phyloP scores from a whole-genome alignment of 495 filamentous ascomycete genomes.

The Penicillium arizonense region DNA sequence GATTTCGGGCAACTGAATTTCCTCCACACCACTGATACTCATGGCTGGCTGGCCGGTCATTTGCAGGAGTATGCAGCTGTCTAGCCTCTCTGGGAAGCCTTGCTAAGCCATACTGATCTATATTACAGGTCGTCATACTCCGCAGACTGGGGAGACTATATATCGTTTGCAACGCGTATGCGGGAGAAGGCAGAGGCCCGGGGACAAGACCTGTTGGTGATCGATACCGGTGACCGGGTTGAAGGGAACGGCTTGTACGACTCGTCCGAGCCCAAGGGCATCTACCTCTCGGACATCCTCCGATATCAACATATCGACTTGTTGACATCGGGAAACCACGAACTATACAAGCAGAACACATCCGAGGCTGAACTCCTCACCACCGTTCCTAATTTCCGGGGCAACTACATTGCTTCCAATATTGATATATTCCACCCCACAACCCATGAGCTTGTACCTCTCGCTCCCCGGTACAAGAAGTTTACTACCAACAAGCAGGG shows the following conservation, averaged over 20 bases:
- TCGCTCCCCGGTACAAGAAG: constrained; percentile 80
- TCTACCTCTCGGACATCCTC: constrained; percentile 84
- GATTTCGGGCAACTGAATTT: constrained; percentile 93
- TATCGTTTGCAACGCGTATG: constrained; percentile 87
- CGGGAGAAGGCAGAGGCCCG: constrained; percentile 70
- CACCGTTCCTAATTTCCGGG: constrained; percentile 75
- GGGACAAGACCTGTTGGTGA: constrained; percentile 78
- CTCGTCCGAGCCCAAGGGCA: constrained; percentile 79
- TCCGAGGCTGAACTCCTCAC: constrained; percentile 71
- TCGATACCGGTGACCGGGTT: constrained; percentile 92
- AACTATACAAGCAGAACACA: constrained; percentile 80
- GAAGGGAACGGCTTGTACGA: constrained; percentile 98
- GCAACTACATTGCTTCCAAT: constrained; percentile 83
- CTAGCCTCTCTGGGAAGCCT: constrained; percentile 8
- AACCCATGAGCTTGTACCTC: constrained; percentile 65
- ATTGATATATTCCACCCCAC: constrained; percentile 80
- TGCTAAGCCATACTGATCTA: constrained; percentile 19
- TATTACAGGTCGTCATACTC: constrained; percentile 72
- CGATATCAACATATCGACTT: constrained; percentile 79
- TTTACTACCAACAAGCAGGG: constrained; percentile 87
- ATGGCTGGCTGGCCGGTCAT: constrained; percentile 95
- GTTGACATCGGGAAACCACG: constrained; percentile 90
- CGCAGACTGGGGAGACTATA: constrained; percentile 96
- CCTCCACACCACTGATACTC: constrained; percentile 89
- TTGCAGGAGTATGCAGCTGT: constrained; percentile 67